phyloP scores from a whole-genome alignment of 202 grass and related monocot genomes.

The Zoysia matrella region DNA sequence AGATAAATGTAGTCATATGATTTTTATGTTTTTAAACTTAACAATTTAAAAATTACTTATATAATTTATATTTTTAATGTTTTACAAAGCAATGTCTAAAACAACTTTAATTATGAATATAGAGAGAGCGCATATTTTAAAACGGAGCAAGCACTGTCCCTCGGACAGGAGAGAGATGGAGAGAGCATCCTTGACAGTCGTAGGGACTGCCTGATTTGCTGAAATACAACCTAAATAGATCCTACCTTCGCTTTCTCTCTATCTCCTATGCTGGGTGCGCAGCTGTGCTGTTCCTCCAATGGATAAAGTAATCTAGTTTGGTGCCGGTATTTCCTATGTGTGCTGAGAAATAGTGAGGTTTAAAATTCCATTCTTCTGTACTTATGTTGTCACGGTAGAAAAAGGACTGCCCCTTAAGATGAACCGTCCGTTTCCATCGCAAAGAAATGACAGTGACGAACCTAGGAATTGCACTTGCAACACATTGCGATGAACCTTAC shows the following conservation, averaged over 20 bases:
- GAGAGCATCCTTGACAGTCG: no score
- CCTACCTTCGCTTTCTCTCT: neutral
- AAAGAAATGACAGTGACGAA: neutral
- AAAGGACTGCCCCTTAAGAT: neutral
- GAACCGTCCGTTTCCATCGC: neutral
- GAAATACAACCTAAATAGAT: no score
- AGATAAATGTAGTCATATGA: no score
- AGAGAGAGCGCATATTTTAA: no score
- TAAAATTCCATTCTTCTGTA: neutral
- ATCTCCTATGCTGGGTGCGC: neutral
- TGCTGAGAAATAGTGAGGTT: conserved; percentile 1
- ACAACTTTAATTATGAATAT: no score
- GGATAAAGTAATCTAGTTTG: conserved; percentile 30
- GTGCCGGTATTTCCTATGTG: neutral
- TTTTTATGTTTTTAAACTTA: no score
- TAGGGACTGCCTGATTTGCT: no score
- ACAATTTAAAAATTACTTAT: no score
- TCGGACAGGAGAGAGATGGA: no score
- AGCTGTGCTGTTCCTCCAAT: neutral
- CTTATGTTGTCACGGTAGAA: neutral
- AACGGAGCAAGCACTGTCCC: no score
- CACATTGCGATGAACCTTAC: neutral
- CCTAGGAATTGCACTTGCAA: neutral
- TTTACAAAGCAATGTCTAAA: no score
- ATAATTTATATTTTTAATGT: no score